Conservation (phyloP, 2,329 filamentous ascomycete species). For the Paraconiothyrium sp. region DNA sequence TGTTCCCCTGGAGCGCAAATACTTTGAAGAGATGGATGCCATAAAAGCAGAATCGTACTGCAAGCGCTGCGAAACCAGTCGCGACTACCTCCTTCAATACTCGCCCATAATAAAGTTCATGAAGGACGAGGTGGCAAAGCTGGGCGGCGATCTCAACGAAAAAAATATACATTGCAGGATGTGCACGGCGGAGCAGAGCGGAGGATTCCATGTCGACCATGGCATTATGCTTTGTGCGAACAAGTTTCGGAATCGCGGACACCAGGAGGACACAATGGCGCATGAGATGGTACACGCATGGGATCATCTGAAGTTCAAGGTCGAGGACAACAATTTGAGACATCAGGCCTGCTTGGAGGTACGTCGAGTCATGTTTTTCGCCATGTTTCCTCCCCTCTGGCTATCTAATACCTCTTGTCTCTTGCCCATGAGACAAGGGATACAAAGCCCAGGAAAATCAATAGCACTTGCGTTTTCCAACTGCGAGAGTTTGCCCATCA, state of each 20-base stretch:
- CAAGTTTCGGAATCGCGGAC: conserved; percentile 79
- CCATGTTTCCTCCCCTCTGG: neutral
- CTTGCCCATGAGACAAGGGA: conserved; percentile 10
- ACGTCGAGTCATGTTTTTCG: conserved; percentile 30
- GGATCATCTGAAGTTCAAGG: conserved; percentile 90
- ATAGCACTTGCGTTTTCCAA: neutral
- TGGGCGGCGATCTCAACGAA: conserved; percentile 78
- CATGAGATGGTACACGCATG: conserved; percentile 99
- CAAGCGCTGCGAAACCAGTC: conserved; percentile 79
- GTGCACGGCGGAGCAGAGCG: conserved; percentile 76
- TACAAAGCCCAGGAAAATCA: conserved; percentile 14
- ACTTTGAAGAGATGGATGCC: conserved; percentile 78
- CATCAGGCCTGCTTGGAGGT: conserved; percentile 97
- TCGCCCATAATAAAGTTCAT: conserved; percentile 89
- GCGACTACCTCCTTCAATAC: conserved; percentile 84
- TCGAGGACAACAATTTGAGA: conserved; percentile 82
- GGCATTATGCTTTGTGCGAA: conserved; percentile 95
- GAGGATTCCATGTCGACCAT: conserved; percentile 85
- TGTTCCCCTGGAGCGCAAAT: conserved; percentile 60
- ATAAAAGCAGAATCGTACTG: conserved; percentile 82
- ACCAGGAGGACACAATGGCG: conserved; percentile 91
- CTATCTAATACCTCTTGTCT: conserved; percentile 16
- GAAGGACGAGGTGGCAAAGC: conserved; percentile 78
- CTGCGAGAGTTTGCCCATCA: neutral
- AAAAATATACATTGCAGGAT: conserved; percentile 83